phyloP scores from a whole-genome alignment of 2,329 filamentous ascomycete genomes.

The Pseudogymnoascus sp. region DNA sequence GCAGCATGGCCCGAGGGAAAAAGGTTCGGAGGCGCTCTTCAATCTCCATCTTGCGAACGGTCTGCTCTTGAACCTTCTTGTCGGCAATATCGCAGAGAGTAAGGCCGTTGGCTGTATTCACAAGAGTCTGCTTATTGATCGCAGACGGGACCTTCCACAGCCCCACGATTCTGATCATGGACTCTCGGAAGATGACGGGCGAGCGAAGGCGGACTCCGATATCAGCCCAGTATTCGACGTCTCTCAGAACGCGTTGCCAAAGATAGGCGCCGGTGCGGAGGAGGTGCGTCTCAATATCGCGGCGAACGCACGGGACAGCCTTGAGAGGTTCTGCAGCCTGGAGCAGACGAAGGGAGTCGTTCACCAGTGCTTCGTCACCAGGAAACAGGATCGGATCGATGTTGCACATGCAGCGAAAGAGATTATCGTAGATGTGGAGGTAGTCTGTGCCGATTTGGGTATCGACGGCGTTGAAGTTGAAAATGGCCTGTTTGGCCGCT shows the following conservation, averaged over 20 bases:
- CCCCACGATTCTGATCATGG: slow-evolving; percentile 24
- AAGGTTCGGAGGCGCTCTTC: slow-evolving; percentile 20
- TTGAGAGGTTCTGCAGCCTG: slow-evolving; percentile 19
- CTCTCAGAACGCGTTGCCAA: slow-evolving; percentile 20
- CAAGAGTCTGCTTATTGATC: slow-evolving; percentile 15
- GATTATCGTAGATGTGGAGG: slow-evolving; percentile 24
- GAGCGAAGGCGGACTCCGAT: slow-evolving; percentile 22
- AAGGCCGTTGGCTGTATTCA: neutral
- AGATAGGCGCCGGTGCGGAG: slow-evolving; percentile 21
- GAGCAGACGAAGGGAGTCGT: slow-evolving; percentile 19
- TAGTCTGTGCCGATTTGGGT: neutral
- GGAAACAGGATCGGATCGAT: slow-evolving; percentile 15
- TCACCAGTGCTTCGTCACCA: slow-evolving; percentile 15
- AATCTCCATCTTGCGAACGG: slow-evolving; percentile 19
- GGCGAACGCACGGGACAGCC: slow-evolving; percentile 17
- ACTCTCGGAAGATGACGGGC: slow-evolving; percentile 25
- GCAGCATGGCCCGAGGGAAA: slow-evolving; percentile 21
- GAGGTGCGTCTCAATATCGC: slow-evolving; percentile 21
- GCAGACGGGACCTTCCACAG: slow-evolving; percentile 15
- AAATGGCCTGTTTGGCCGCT: neutral
- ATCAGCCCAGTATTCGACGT: slow-evolving; percentile 22
- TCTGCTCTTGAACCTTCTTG: slow-evolving; percentile 19
- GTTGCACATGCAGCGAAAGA: slow-evolving; percentile 23
- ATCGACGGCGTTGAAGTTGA: slow-evolving; percentile 16
- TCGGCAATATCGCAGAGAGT: slow-evolving; percentile 16